Conservation (phyloP, 768 basidiomycete species). For the Nevesoporus exiguus region DNA sequence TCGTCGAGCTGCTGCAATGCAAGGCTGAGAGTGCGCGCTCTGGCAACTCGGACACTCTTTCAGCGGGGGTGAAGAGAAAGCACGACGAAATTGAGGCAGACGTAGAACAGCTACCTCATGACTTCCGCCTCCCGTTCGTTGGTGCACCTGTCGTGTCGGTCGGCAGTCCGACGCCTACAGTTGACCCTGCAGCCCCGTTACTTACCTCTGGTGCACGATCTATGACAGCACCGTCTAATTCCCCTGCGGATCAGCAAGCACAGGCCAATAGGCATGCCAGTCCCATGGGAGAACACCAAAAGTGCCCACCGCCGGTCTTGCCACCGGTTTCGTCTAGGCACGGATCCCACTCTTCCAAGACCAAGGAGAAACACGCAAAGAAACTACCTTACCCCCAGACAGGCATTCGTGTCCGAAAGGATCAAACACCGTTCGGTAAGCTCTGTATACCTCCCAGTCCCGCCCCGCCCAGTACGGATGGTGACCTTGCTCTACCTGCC, state of each 20-base stretch:
- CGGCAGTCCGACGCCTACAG: neutral
- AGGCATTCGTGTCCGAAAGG: conserved; percentile 47
- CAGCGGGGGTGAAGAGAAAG: conserved; percentile 43
- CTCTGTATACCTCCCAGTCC: conserved; percentile 4
- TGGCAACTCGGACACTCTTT: conserved; percentile 9
- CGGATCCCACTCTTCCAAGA: conserved; percentile 22
- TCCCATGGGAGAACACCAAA: conserved; percentile 15
- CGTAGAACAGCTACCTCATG: conserved; percentile 25
- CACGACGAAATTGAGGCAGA: conserved; percentile 39
- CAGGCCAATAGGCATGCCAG: neutral
- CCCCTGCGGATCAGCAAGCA: neutral
- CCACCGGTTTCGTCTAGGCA: conserved; percentile 10
- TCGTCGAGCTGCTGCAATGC: conserved; percentile 39
- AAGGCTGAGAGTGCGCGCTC: conserved; percentile 37
- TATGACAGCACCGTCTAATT: neutral
- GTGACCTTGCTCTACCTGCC: conserved; percentile 5
- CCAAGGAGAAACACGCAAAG: conserved; percentile 42
- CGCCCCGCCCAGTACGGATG: conserved; percentile 11
- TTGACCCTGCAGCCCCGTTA: neutral
- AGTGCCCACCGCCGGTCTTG: conserved; percentile 8
- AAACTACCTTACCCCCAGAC: conserved; percentile 40
- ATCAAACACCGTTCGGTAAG: conserved; percentile 22
- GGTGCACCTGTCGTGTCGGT: conserved; percentile 31
- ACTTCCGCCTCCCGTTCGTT: conserved; percentile 45
- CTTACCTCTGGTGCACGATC: conserved; percentile 1